These are phyloP conservation scores for Nidularia sp. DNA, from an alignment of 768 basidiomycete genomes.

Conservation along the genomic window DNA sequence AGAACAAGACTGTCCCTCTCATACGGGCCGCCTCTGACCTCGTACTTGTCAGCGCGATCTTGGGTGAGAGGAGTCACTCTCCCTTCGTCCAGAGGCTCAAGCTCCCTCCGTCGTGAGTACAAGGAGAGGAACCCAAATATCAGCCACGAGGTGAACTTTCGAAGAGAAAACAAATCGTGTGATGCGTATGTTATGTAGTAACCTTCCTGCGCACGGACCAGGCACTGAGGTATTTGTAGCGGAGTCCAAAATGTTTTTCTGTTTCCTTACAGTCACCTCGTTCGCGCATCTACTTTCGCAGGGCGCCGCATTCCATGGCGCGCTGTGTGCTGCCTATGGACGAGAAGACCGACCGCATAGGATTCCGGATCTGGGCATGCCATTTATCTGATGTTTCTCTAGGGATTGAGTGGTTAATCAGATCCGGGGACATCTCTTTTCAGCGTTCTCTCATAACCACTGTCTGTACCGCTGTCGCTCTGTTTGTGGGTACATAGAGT, in stretches of 20 bases:
- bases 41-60: constrained; percentile 51
- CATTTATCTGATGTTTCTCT: constrained; percentile 38
- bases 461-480: not conserved
- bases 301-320: not conserved
- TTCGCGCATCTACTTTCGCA: not conserved
- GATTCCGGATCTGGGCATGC: constrained; percentile 67
- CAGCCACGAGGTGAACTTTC: constrained; percentile 75
- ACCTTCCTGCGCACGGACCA: constrained; percentile 51
- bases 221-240: constrained; percentile 11
- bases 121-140: constrained; percentile 63
- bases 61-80: constrained; percentile 60
- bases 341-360: constrained; percentile 41
- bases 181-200: constrained; percentile 5
- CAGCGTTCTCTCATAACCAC: not conserved
- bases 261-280: constrained; percentile 11
- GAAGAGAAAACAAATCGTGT: constrained; percentile 18
- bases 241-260: constrained; percentile 7
- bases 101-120: constrained; percentile 32
- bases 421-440: constrained; percentile 46
- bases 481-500: no score
- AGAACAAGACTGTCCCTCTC: constrained; percentile 35
- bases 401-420: constrained; percentile 69
- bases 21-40: constrained; percentile 65
- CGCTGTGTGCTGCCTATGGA: not conserved
- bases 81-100: constrained; percentile 58